Evolutionary conservation across 169 alveolate genomes (phyloP), one percentile per base, ranked within the genome.

Genomic region (Ichthyophthirius multifiliis): DNA sequence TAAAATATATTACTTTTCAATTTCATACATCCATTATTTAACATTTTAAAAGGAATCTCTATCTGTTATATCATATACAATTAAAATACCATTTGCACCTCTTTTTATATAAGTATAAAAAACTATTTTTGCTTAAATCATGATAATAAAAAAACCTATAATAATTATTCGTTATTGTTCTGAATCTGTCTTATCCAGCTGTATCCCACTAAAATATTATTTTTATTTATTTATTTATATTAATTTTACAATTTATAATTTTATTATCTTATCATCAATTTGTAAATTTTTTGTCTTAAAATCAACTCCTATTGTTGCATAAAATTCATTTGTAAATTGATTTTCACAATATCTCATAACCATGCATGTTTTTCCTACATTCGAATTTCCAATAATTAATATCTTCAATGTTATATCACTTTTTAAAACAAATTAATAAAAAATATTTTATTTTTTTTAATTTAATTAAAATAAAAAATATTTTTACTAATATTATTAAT

Each of bases 181-280:
- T 81, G 39, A 78, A 81, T 46, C 86, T 39, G 32, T 86, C 92
- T 74, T 86, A 73, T 76, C 92, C 92, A 32, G 89, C 89, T 30
- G 92, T 86, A 43, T 86, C 92, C 89, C 92, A 86, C 67, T 74
- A 35, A 43, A n/a, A n/a, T n/a, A n/a, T n/a, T n/a, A n/a, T n/a
- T n/a, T n/a, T n/a, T n/a, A n/a, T n/a, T n/a, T n/a, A n/a, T n/a
- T n/a, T n/a, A n/a, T n/a, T n/a, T n/a, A n/a, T n/a, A n/a, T n/a
- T n/a, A n/a, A 43, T 9, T 13, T 43, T 43, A 43, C 47, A 5
- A 86, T 81, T 55, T 82, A 62, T 43, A 86, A 71, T 76, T 86
- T 86, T 9, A 81, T 43, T 27, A 62, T 65, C 55, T 81, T 86
- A 1, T 85, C 88, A 32, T 77, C 83, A 18, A 86, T 37, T 55